These are phyloP conservation scores for Trichoderma lentiforme DNA, from an alignment of 2,329 filamentous ascomycete genomes.

Conservation along the genomic window DNA sequence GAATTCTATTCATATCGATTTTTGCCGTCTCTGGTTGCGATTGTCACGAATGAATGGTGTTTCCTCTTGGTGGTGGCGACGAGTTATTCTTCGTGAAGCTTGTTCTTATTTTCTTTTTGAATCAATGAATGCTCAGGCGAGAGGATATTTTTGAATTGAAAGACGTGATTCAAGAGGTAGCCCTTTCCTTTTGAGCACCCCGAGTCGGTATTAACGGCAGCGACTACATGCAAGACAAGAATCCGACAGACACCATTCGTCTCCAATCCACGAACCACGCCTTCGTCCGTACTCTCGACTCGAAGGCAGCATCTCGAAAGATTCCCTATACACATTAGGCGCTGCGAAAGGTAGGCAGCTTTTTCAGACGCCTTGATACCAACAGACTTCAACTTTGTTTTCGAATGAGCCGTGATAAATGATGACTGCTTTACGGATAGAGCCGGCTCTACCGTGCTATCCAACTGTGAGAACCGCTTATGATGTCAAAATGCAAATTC, in stretches of 20 bases:
- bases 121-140: neutral
- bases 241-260: neutral
- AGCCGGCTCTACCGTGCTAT: neutral
- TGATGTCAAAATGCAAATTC: neutral
- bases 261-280: neutral
- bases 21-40: neutral
- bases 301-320: no score
- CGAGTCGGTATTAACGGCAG: neutral
- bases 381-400: neutral
- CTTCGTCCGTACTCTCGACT: neutral
- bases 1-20: neutral
- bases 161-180: neutral
- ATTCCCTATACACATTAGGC: neutral
- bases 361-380: neutral
- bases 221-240: neutral
- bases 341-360: neutral
- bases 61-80: neutral
- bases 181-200: fast-evolving
- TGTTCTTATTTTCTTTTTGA: neutral
- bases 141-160: fast-evolving
- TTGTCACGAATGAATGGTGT: neutral
- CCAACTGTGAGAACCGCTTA: neutral
- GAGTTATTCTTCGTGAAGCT: neutral
- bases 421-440: neutral
- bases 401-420: neutral